phyloP scores from a whole-genome alignment of 2,329 filamentous ascomycete species.

The Epichloe hybrida region DNA sequence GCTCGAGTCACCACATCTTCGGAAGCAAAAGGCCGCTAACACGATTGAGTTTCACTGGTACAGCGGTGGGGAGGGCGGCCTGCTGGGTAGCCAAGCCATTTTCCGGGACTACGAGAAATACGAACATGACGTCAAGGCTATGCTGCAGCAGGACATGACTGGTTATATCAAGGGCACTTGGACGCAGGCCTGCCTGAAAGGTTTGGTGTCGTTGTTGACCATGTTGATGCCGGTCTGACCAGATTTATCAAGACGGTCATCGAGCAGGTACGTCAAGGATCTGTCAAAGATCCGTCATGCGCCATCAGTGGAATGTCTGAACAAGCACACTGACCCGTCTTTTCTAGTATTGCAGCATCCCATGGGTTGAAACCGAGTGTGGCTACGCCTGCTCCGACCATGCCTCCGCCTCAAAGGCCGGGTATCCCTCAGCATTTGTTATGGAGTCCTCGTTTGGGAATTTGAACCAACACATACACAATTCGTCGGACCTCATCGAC shows the following conservation, averaged over 20 bases:
- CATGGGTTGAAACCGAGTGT: conserved; percentile 76
- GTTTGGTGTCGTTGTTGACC: conserved; percentile 88
- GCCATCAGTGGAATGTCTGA: neutral
- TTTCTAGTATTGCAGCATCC: conserved; percentile 71
- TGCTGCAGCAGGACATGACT: conserved; percentile 98
- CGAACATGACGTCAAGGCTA: conserved; percentile 71
- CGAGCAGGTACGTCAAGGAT: conserved; percentile 27
- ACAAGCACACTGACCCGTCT: neutral
- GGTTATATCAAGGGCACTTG: conserved; percentile 75
- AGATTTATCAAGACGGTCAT: conserved; percentile 84
- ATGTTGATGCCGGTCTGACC: conserved; percentile 69
- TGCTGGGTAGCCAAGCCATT: conserved; percentile 80
- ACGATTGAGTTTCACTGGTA: conserved; percentile 97
- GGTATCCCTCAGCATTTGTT: conserved; percentile 63
- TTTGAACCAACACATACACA: conserved; percentile 56
- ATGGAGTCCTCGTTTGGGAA: conserved; percentile 60
- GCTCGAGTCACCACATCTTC: conserved; percentile 56
- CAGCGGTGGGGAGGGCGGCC: conserved; percentile 75
- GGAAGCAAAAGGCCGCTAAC: conserved; percentile 61
- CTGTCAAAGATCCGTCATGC: neutral
- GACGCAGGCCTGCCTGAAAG: conserved; percentile 72
- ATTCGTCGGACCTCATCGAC: conserved; percentile 55
- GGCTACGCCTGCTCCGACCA: conserved; percentile 76
- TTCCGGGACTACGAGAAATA: conserved; percentile 68
- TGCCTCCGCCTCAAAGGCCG: conserved; percentile 58